These are phyloP conservation scores for Suhomyces sp. DNA, from an alignment of 805 yeast genomes.

Conservation along the genomic window DNA sequence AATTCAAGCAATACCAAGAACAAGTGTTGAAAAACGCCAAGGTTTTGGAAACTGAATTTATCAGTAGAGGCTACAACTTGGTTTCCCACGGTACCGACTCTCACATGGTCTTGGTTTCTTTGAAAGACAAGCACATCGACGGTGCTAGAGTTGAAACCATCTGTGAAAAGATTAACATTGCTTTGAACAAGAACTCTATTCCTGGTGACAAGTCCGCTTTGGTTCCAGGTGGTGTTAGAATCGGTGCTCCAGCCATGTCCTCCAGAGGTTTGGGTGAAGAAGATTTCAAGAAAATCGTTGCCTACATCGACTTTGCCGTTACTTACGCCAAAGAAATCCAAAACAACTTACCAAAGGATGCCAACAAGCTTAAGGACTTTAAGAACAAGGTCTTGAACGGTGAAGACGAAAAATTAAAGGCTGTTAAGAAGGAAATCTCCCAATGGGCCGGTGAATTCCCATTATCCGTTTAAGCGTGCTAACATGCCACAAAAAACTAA, in stretches of 20 bases:
- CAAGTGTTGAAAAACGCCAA: constrained; percentile 80
- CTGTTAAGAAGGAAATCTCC: constrained; percentile 73
- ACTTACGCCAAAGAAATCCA: constrained; percentile 75
- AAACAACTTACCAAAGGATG: constrained; percentile 78
- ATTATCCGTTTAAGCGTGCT: constrained; percentile 32
- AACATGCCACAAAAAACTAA: not conserved
- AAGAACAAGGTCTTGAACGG: constrained; percentile 76
- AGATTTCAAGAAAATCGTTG: constrained; percentile 80
- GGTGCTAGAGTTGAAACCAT: constrained; percentile 95
- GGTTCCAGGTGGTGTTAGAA: constrained; percentile 93
- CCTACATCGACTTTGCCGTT: constrained; percentile 76
- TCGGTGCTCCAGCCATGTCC: constrained; percentile 98
- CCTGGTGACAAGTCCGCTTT: constrained; percentile 96
- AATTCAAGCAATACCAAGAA: constrained; percentile 81
- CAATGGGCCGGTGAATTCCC: constrained; percentile 92
- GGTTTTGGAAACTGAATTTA: constrained; percentile 68
- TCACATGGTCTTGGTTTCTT: constrained; percentile 82
- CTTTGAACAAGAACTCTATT: constrained; percentile 92
- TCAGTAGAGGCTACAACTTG: constrained; percentile 62
- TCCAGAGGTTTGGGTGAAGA: constrained; percentile 82
- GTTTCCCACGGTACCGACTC: constrained; percentile 95
- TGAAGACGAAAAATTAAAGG: constrained; percentile 59
- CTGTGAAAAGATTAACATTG: constrained; percentile 86
- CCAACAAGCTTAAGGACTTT: constrained; percentile 94
- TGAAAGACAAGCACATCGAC: constrained; percentile 77